Conservation (phyloP, 116 monocot species). For the Papilionanthe hybrid region DNA sequence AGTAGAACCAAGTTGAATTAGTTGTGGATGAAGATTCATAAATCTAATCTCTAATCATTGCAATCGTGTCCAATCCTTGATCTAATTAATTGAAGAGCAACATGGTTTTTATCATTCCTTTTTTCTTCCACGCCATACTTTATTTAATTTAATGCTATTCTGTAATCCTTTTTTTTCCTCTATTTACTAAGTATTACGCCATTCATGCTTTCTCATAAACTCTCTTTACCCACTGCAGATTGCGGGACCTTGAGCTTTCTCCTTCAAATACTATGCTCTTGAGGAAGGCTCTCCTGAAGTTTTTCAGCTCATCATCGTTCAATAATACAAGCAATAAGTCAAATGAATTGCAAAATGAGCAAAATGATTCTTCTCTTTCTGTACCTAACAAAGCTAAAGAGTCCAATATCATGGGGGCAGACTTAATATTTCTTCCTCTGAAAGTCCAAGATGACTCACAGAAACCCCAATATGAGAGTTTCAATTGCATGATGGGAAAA, state of each 20-base stretch:
- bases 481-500: slow-evolving; percentile 37
- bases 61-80: too few relatives aligned
- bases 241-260: slow-evolving; percentile 56
- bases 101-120: too few relatives aligned
- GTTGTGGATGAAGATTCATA: too few relatives aligned
- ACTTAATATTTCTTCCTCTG: slow-evolving; percentile 55
- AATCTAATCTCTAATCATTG: too few relatives aligned
- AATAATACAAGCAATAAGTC: slow-evolving; percentile 6
- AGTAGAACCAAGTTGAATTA: too few relatives aligned
- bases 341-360: slow-evolving; percentile 11
- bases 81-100: too few relatives aligned
- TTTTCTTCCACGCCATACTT: too few relatives aligned
- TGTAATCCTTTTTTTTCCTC: too few relatives aligned
- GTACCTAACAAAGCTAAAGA: slow-evolving; percentile 12
- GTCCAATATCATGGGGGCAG: slow-evolving; percentile 19
- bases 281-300: slow-evolving; percentile 39
- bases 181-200: too few relatives aligned
- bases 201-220: too few relatives aligned
- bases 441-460: slow-evolving; percentile 33
- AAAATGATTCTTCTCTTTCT: slow-evolving; percentile 23
- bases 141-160: too few relatives aligned
- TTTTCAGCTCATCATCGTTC: slow-evolving; percentile 49
- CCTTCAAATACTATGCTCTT: slow-evolving; percentile 35
- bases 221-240: slow-evolving; percentile 27
- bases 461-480: slow-evolving; percentile 48